Evolutionary conservation across 2,329 filamentous ascomycete species (phyloP).

Genomic region (Grosmannia clavigera): DNA sequence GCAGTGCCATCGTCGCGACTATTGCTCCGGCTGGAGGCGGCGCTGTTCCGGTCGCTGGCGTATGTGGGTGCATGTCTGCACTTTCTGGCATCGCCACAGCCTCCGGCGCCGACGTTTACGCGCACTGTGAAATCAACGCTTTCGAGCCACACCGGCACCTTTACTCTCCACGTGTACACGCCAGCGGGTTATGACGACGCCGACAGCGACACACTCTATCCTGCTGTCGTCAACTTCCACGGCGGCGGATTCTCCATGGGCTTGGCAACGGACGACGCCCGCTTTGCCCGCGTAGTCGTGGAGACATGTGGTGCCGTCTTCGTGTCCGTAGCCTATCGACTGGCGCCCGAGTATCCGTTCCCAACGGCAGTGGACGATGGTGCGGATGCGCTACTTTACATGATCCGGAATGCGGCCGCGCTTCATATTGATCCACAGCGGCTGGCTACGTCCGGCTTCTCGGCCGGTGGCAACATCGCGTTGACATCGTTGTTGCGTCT

Average conservation of each 20-base stretch:
- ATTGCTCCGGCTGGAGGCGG: slow-evolving; percentile 50
- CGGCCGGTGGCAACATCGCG: slow-evolving; percentile 46
- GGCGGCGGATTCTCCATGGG: slow-evolving; percentile 56
- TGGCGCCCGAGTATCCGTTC: slow-evolving; percentile 52
- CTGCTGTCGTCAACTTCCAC: slow-evolving; percentile 53
- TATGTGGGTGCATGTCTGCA: slow-evolving; percentile 58
- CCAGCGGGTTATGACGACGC: not conserved
- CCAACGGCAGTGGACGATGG: slow-evolving; percentile 54
- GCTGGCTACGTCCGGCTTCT: slow-evolving; percentile 51
- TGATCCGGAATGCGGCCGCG: slow-evolving; percentile 41
- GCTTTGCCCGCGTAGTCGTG: slow-evolving; percentile 43
- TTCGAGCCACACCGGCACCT: not conserved
- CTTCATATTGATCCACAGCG: slow-evolving; percentile 43
- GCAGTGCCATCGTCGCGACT: slow-evolving; percentile 32
- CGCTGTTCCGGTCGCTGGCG: slow-evolving; percentile 56
- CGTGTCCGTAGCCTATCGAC: slow-evolving; percentile 55
- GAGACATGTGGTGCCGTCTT: slow-evolving; percentile 38
- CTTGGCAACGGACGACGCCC: slow-evolving; percentile 48
- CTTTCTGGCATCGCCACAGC: slow-evolving; percentile 45
- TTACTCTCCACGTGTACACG: not conserved
- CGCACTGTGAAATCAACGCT: slow-evolving; percentile 36
- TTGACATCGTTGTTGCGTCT: slow-evolving; percentile 29
- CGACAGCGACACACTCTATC: slow-evolving; percentile 15
- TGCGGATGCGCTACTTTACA: slow-evolving; percentile 50
- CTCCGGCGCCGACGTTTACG: slow-evolving; percentile 47